Evolutionary conservation across 768 basidiomycete species (phyloP), one percentile per base, ranked within the genome.

Genomic region (Mycena rosella): DNA sequence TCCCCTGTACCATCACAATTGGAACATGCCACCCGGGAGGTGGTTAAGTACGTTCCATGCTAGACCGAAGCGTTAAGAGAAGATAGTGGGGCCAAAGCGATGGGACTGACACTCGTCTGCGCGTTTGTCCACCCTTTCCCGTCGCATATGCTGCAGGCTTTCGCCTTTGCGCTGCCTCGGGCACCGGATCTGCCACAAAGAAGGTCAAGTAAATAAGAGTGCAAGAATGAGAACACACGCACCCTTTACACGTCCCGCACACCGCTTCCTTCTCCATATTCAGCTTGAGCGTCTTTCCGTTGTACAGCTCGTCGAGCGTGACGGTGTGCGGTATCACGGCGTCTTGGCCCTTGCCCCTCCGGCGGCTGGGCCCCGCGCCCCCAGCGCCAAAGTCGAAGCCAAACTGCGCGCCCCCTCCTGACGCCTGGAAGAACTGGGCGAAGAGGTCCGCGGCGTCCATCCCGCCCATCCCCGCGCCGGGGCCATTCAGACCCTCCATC

Each of bases 281-380:
- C 83, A 98, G 89, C 76, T 91, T 93, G 63, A 96, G 91, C 13
- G 86, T 87, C 79, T 96, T 96, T 32, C 96, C 97, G 63, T 92
- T 93, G 80, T 95, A 98, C 24, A 96, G 82, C 77, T 99, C 96
- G 79, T 98, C 96, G 32, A 99, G 84, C 6, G 93, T 91, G 59
- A 97, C 93, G 44, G 94, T 86, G 76, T 96, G 92, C 5, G 90
- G 88, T 69, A 95, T 89, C 51, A 90, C 82, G 24, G 91, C 87
- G 76, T 96, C 90, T 72, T 92, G 85, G 18, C 91, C 91, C 72
- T 88, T 89, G 17, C 82, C 82, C 69, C 87, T 80, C 69, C 84
- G 80, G 66, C 82, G 79, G 57, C 83, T 81, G 32, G 75, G 76
- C 17, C 78, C 77, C 38, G 89, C 85, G 49, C 86, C 88, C 72